Evolutionary conservation across 2,329 filamentous ascomycete species (phyloP).

Genomic region (Albophoma yamanashiensis): DNA sequence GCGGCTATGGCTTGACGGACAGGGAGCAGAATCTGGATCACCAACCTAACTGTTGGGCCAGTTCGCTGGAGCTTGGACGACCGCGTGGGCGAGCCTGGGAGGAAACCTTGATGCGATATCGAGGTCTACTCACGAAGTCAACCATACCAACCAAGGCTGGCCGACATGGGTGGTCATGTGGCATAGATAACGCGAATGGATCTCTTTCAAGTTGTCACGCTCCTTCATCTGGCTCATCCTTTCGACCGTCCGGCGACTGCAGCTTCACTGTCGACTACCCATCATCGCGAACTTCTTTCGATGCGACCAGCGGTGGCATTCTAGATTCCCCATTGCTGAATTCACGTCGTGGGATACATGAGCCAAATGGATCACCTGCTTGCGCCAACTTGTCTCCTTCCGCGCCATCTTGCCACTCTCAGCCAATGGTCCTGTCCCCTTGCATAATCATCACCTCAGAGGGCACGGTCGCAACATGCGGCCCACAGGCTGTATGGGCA

Average conservation of each 20-base stretch:
- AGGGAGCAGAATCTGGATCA: background rate
- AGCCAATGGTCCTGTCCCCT: conserved; percentile 25
- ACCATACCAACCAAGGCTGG: background rate
- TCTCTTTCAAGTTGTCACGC: background rate
- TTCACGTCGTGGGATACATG: background rate
- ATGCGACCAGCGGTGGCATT: background rate
- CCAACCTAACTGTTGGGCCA: conserved; percentile 1
- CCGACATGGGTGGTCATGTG: background rate
- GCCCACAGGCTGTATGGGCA: conserved; percentile 30
- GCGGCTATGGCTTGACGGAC: background rate
- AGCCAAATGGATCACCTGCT: background rate
- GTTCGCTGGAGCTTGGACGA: conserved; percentile 4
- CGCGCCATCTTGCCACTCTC: background rate
- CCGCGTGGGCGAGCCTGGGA: conserved; percentile 4
- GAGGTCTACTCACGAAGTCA: conserved; percentile 4
- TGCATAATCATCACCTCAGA: conserved; percentile 33
- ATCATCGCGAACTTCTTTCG: background rate
- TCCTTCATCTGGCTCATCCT: background rate
- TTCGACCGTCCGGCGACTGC: background rate
- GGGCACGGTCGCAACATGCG: conserved; percentile 20
- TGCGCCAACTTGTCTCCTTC: background rate
- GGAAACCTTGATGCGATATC: conserved; percentile 7
- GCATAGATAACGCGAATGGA: background rate
- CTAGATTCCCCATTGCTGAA: background rate
- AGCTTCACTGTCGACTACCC: background rate